Base-by-base conservation (phyloP, 2,329 filamentous ascomycete species). In the Penicillium aurantiogriseum region DNA sequence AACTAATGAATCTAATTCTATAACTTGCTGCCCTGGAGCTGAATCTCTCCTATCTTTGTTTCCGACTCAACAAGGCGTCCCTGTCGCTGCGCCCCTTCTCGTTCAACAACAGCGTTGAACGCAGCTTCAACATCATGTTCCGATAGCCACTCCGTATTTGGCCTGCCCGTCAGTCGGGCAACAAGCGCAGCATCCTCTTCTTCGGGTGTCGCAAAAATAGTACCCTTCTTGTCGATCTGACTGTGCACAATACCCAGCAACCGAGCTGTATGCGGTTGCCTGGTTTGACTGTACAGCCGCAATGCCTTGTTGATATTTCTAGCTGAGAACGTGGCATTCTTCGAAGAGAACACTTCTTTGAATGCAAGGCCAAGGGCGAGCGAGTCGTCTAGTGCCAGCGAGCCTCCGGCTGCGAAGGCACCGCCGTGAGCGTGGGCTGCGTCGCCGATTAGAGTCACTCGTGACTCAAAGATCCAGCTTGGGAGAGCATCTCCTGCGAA, bases 121-220 rank as follows among this genome's bases (percentile, higher is more conserved):
- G 74, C 69, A 10, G 62, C 61, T 51, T 76, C 70, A 9, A 80
- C 78, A 63, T 81, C 76, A 63, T 81, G 78, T 59, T 80, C 78
- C 21, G 77, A 76, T 31, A 81, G 70, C 79, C 79, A 81, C 17
- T 63, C 69, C 5, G 74, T 72, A 54, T 79, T 71, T 2, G 69
- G 67, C 5, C 78, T 67, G 21, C 61, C 71, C 25, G 58, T 67
- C 61, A 80, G 73, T 51, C 74, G 67, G 0, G 61, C 39, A 44
- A 72, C 61, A 39, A 80, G 61, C 46, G 73, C 67, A 45, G 73
- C 71, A 27, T 81, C 77, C 5, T 73, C 76, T 59, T 76, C 57
- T 38, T 57, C 72, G 3, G 10, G 2, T 5, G 48, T 49, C 13
- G 21, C 44, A 31, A 33, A 39, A 17, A 6, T 21, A 31, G 33